Base-by-base conservation (phyloP, 2,329 filamentous ascomycete genomes). In the Aspergillaceae sp. region DNA sequence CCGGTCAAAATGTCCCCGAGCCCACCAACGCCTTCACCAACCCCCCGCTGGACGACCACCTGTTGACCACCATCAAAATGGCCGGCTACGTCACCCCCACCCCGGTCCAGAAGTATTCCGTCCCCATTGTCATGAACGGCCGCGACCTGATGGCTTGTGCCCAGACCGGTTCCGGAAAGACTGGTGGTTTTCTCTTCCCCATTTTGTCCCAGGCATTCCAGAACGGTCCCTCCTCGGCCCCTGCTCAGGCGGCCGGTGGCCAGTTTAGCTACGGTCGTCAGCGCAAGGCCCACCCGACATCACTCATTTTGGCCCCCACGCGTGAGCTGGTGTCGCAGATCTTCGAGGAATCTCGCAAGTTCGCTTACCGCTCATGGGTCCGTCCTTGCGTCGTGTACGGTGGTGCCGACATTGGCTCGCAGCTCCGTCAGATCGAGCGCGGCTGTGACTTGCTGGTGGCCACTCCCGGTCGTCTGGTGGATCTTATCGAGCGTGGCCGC, bases 101-200 rank as follows among this genome's bases (percentile, higher is more conserved):
- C 1, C 92, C 92, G 28, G 92, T 98, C 44, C 92, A 98, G 74
- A 98, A 98, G 73, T 97, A 98, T 77, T 97, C 92, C 3, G 95
- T 98, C 48, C 92, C 92, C 56, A 98, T 98, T 63, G 92, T 98
- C 66, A 95, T 95, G 87, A 85, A 83, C 59, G 92, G 92, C 54
- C 89, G 92, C 73, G 92, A 98, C 72, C 77, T 98, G 67, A 98
- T 98, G 92, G 92, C 92, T 71, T 98, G 92, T 78, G 92, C 92
- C 62, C 92, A 98, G 79, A 98, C 92, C 59, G 92, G 91, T 84
- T 98, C 92, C 64, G 92, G 92, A 79, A 98, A 98, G 82, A 98
- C 92, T 68, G 92, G 92, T 77, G 92, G 92, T 78, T 98, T 98
- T 82, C 77, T 98, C 54, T 98, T 98, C 78, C 92, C 92, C 49